Conservation (phyloP, 257 asterid genomes). For the Scutellaria barbata region DNA sequence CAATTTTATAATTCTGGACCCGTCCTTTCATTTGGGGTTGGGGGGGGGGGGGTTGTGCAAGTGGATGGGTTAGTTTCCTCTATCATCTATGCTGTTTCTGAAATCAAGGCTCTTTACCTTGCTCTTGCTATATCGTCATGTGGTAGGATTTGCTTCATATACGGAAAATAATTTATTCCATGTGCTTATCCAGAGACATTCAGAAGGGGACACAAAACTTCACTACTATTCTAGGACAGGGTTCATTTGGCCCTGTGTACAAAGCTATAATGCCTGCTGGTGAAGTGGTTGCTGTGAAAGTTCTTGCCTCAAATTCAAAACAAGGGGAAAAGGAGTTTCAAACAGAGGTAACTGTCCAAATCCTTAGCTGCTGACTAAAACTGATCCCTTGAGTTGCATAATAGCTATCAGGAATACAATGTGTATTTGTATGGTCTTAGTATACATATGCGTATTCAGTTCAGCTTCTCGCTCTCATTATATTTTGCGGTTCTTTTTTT, state of each 20-base stretch:
- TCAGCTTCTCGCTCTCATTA: slow-evolving; percentile 28
- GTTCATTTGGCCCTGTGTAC: slow-evolving; percentile 97
- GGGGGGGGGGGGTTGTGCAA: slow-evolving; percentile 8
- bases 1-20: too few relatives aligned
- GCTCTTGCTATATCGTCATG: slow-evolving; percentile 7
- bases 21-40: not conserved
- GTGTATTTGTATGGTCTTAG: not conserved
- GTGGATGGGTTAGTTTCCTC: not conserved
- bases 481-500: slow-evolving; percentile 38
- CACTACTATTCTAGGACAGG: slow-evolving; percentile 88
- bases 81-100: not conserved
- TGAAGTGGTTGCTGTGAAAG: slow-evolving; percentile 91
- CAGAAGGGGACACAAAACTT: slow-evolving; percentile 90
- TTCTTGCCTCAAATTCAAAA: slow-evolving; percentile 91
- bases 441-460: not conserved
- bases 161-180: slow-evolving; percentile 26
- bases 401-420: slow-evolving; percentile 1
- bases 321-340: slow-evolving; percentile 98
- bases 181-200: slow-evolving; percentile 67
- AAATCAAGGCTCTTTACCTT: not conserved
- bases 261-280: slow-evolving; percentile 87
- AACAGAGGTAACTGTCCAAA: slow-evolving; percentile 66
- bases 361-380: slow-evolving; percentile 17
- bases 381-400: not conserved
- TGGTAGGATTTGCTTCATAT: slow-evolving; percentile 19